These are phyloP conservation scores for Fusarium floridanum DNA, from an alignment of 2,329 filamentous ascomycete genomes.

Conservation along the genomic window DNA sequence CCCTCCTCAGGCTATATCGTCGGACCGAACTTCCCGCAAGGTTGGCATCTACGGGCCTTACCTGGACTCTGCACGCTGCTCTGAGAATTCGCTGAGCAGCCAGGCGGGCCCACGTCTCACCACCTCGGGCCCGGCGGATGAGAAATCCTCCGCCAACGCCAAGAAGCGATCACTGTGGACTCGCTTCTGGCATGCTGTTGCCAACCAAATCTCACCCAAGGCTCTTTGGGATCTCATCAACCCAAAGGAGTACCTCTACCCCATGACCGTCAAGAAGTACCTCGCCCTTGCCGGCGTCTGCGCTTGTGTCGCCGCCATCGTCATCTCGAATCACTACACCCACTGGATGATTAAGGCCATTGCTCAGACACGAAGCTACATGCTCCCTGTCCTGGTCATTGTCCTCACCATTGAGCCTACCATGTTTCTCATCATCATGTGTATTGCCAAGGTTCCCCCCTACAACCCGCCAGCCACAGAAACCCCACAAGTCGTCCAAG, in stretches of 20 bases:
- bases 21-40: not conserved
- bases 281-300: slow-evolving; percentile 12
- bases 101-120: not conserved
- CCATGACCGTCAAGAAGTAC: slow-evolving; percentile 24
- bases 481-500: not conserved
- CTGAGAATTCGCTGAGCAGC: not conserved
- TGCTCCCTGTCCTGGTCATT: slow-evolving; percentile 23
- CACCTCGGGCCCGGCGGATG: not conserved
- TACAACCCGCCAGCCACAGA: not conserved
- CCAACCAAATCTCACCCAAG: slow-evolving; percentile 11
- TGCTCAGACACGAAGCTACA: slow-evolving; percentile 17
- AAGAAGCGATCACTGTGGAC: slow-evolving; percentile 3
- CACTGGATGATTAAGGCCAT: slow-evolving; percentile 24
- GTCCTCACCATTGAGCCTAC: slow-evolving; percentile 17
- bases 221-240: slow-evolving; percentile 20
- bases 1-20: not conserved
- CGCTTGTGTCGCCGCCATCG: not conserved
- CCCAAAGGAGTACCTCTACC: slow-evolving; percentile 20
- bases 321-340: slow-evolving; percentile 19
- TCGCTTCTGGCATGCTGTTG: not conserved
- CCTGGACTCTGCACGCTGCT: not conserved
- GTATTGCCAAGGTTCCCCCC: not conserved
- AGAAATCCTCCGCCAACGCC: not conserved
- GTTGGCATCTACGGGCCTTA: not conserved
- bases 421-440: slow-evolving; percentile 22